phyloP scores from a whole-genome alignment of 2,329 filamentous ascomycete species.

The Neopestalotiopsis sp. region DNA sequence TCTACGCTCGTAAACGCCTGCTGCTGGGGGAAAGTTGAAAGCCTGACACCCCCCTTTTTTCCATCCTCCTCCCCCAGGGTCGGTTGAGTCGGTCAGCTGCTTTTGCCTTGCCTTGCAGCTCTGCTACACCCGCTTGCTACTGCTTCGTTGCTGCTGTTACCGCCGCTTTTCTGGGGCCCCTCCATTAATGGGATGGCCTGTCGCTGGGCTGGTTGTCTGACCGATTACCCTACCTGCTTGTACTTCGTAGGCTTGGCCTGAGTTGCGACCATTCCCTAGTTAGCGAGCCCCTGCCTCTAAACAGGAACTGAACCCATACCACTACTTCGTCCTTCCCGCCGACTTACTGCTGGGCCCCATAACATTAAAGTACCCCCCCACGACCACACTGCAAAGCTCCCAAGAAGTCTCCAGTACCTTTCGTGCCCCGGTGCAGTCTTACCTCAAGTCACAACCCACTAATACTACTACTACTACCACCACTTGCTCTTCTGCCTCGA shows the following conservation, averaged over 20 bases:
- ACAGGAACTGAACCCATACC: background rate
- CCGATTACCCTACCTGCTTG: background rate
- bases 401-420: conserved; percentile 2
- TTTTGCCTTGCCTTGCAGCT: background rate
- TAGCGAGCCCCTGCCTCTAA: background rate
- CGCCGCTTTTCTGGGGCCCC: background rate
- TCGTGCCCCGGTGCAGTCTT: background rate
- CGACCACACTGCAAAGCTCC: background rate
- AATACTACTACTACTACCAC: background rate
- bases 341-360: background rate
- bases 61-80: conserved; percentile 7
- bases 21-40: conserved; percentile 14
- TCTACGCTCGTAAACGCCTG: background rate
- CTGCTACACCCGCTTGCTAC: background rate
- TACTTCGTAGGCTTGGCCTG: background rate
- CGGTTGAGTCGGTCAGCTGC: conserved; percentile 13
- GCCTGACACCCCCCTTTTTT: conserved; percentile 31
- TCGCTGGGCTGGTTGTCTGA: background rate
- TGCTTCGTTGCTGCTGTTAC: background rate
- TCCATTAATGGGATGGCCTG: conserved; percentile 8
- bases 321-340: background rate
- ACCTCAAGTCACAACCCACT: background rate
- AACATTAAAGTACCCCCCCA: conserved; percentile 4
- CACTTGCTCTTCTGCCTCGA: background rate
- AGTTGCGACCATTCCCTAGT: background rate